Evolutionary conservation across 1,139 yeast species (phyloP), one percentile per base, ranked within the genome.

Genomic region (Hyphopichia wangnamkhiaoensis): DNA sequence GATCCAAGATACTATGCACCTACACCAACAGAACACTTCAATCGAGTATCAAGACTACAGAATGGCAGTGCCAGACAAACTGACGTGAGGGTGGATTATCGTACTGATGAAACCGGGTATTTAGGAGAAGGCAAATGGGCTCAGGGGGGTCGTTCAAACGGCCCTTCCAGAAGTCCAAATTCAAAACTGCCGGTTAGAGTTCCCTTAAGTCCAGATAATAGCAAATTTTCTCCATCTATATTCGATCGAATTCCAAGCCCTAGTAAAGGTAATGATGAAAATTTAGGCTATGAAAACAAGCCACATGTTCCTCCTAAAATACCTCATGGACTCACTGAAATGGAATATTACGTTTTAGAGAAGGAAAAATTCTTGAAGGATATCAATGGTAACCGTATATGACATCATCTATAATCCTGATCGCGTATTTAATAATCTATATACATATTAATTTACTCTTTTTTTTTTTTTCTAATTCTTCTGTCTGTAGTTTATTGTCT

Each of bases 241-340:
- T 72, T 71, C 44, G 67, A 63, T 41, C 44, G 64, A 42, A 53
- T 58, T 14, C 49, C 53, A 8, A n/a, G 58, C 49, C 39, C 40
- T 58, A 5, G 5, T 5, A 10, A 51, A 49, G 34, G 48, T 36
- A 53, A 54, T 33, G 59, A 58, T 37, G 66, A 59, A 33, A 61
- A 62, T 34, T 31, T 35, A 19, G 62, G 61, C 21, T 54, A 48
- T 31, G 61, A 56, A 33, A 54, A 54, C 33, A 68, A 73, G 37
- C 80, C 81, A 0, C 53, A 53, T 16, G 72, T 76, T 2, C 82
- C 82, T 2, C 80, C 81, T 2, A 76, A 76, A 52, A 68, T 76
- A n/a, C 82, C 82, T 0, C 51, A 62, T 28, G 82, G 82, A 0
- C 54, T 77, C 48, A 58, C 65, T 3, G 73, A 73, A 26, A 63